Base-by-base conservation (phyloP, 108 stramenopile genomes). In the Chaetoceros tenuissimus region DNA sequence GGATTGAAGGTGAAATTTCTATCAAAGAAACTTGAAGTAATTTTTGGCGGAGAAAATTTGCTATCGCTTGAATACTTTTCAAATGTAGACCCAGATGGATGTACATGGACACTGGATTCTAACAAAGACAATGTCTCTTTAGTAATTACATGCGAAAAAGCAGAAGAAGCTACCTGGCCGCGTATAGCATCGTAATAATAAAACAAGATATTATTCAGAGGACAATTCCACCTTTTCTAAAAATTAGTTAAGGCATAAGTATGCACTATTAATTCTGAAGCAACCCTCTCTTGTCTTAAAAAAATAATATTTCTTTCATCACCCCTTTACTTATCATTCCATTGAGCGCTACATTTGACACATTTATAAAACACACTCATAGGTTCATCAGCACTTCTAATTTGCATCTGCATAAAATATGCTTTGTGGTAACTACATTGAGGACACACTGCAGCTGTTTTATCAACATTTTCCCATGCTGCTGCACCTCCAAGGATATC, bases 351-450 rank as follows among this genome's bases (percentile, higher is more conserved):
- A 57, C 92, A 96, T 54, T 80, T 81, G 46, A 72, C 75, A 69
- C 97, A 98, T 62, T 95, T 97, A 78, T 97, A 97, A 63, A 99
- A 99, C 21, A 88, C 78, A 47, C 94, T 97, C 92, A 95, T 96
- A 31, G 98, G 96, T 72, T 96, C 94, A 69, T 96, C 94, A 0
- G 94, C 94, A 55, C 81, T 89, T 28, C 98, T 82, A 55, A 97
- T 96, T 66, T 99, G 96, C 64, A 97, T 95, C 68, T 97, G 96
- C 92, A 98, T 92, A 81, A 97, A 99, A 74, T 96, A 99, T 0
- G 98, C 98, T 72, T 94, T 79, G 20, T 80, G 70, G 64, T 82
- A 78, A 48, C 67, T 63, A 64, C 98, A 99, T 21, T 51, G 53
- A 3, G 97, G 95, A 70, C 98, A 99, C 5, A 68, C 62, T 3